Percentiles rank a stretch among this genome's conserved stretches.
Evolutionary conservation across 768 basidiomycete species (phyloP).

Genomic region (Leccinum subtestaceum): DNA sequence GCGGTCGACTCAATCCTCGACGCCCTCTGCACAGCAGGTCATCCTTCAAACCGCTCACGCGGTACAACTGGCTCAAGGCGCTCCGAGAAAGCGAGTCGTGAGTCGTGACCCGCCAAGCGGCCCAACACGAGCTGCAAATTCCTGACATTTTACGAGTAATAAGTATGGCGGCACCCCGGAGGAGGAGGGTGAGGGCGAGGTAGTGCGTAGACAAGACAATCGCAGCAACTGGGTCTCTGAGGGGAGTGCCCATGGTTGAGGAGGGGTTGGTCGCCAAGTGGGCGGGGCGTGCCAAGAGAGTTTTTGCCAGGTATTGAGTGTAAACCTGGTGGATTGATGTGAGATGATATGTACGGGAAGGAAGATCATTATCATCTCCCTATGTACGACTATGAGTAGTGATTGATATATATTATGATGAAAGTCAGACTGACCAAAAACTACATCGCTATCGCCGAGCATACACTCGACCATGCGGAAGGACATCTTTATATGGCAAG

Average conservation of each 20-base stretch:
- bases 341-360: too few relatives aligned
- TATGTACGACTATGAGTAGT: background rate
- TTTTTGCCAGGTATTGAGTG: conserved; percentile 26
- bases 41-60: too few relatives aligned
- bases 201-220: conserved; percentile 11
- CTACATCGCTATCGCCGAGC: background rate
- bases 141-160: conserved; percentile 24
- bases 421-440: background rate
- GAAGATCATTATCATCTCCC: too few relatives aligned
- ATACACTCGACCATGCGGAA: background rate
- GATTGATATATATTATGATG: background rate
- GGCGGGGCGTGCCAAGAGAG: conserved; percentile 39
- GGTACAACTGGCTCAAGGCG: too few relatives aligned
- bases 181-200: background rate
- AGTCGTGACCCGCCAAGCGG: conserved; percentile 1
- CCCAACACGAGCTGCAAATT: conserved; percentile 25
- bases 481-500: too few relatives aligned
- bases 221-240: conserved; percentile 17
- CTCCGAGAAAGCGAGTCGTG: conserved; percentile 4
- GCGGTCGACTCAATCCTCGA: too few relatives aligned
- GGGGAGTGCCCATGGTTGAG: conserved; percentile 11
- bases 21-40: too few relatives aligned
- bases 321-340: too few relatives aligned
- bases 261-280: conserved; percentile 39
- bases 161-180: conserved; percentile 15